phyloP scores from a whole-genome alignment of 2,329 filamentous ascomycete genomes.

The Byssochlamys sp. region DNA sequence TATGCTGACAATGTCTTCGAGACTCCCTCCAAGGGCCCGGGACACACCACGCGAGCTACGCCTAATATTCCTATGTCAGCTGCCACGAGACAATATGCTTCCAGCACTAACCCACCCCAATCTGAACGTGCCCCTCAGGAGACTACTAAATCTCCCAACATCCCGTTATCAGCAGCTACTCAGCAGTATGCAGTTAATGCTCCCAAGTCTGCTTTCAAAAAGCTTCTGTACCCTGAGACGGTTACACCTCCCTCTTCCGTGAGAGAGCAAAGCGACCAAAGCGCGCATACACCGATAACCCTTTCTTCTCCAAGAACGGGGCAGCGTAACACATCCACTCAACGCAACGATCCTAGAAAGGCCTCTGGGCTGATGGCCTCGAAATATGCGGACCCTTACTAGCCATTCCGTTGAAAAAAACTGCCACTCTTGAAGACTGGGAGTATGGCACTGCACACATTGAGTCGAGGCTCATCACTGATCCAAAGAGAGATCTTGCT shows the following conservation, averaged over 20 bases:
- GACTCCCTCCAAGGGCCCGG: not conserved
- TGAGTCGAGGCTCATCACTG: not conserved
- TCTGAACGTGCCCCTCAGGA: not conserved
- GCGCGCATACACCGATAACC: not conserved
- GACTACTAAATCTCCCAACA: not conserved
- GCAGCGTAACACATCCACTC: not conserved
- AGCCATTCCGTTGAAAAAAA: not conserved
- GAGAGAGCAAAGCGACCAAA: not conserved
- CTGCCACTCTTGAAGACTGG: not conserved
- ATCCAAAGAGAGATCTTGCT: not conserved
- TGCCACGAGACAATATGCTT: not conserved
- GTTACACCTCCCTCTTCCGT: not conserved
- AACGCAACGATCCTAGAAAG: not conserved
- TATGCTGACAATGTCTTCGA: not conserved
- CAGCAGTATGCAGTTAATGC: conserved; percentile 8
- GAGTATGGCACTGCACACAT: not conserved
- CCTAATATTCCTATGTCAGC: conserved; percentile 3
- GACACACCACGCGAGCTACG: not conserved
- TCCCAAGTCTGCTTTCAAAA: not conserved
- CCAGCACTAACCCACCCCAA: not conserved
- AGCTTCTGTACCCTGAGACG: not conserved
- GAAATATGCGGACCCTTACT: not conserved
- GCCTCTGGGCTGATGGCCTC: not conserved
- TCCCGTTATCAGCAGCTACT: conserved; percentile 9
- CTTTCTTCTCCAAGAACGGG: not conserved